A percentile compares a stretch with the other conserved stretches of the same genome.
These are phyloP conservation scores for Saccharomyces kudriavzevii DNA, from an alignment of 805 yeast genomes.

Conservation along the genomic window DNA sequence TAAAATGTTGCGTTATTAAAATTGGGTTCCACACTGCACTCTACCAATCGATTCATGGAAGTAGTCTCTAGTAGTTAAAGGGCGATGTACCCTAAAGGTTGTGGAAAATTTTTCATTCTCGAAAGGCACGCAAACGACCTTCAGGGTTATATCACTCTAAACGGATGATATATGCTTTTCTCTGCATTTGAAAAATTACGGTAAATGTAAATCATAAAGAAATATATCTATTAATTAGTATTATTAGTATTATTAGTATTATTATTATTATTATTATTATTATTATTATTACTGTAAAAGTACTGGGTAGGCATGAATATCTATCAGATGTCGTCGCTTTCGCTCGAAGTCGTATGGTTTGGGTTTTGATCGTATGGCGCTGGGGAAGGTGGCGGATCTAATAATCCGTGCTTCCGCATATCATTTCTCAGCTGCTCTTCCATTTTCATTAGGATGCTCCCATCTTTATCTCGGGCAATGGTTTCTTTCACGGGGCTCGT, in stretches of 20 bases:
- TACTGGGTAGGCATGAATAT: not conserved
- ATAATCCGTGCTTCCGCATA: not conserved
- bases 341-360: not conserved
- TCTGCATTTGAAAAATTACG: not conserved
- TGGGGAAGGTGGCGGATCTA: not conserved
- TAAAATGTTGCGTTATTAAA: not conserved
- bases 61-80: not conserved
- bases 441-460: slow-evolving; percentile 6
- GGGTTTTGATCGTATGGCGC: not conserved
- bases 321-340: not conserved
- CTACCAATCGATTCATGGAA: not conserved
- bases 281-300: not conserved
- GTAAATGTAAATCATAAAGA: not conserved
- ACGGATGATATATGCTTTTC: not conserved
- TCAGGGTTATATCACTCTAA: not conserved
- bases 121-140: not conserved
- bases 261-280: not conserved
- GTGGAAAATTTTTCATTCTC: not conserved
- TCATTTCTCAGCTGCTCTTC: slow-evolving; percentile 7
- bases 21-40: not conserved
- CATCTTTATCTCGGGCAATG: slow-evolving; percentile 5
- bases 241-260: not conserved
- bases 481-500: slow-evolving; percentile 11
- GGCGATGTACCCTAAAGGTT: not conserved
- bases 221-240: not conserved